Percentiles rank a stretch among this genome's conserved stretches.
These are phyloP conservation scores for Auxenochlorella pyrenoidosa DNA, from an alignment of 139 green algal genomes.

Conservation along the genomic window DNA sequence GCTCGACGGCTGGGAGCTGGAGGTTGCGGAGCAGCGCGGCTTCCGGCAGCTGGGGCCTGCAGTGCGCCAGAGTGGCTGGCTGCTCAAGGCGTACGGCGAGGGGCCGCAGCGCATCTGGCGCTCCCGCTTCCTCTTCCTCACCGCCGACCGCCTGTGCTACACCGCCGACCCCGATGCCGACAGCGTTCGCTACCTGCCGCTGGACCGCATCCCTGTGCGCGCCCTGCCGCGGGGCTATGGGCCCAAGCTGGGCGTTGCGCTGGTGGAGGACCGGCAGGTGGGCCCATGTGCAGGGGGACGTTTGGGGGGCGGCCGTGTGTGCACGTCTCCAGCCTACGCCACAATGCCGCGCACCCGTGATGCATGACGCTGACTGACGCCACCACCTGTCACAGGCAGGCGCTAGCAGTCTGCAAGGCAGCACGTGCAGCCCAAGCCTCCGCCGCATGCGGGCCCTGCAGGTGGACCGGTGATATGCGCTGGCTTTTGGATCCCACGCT, in stretches of 20 bases:
- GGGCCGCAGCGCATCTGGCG: conserved; percentile 37
- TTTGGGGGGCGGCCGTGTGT: no score
- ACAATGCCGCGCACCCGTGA: no score
- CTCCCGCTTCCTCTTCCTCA: conserved; percentile 35
- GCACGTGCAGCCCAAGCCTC: no score
- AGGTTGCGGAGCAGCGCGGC: not conserved
- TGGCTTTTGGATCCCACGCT: no score
- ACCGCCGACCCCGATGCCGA: conserved; percentile 12
- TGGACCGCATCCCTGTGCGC: conserved; percentile 52
- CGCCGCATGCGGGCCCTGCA: no score
- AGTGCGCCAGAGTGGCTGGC: conserved; percentile 36
- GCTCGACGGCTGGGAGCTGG: conserved; percentile 14
- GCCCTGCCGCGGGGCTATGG: conserved; percentile 46
- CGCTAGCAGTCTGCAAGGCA: no score
- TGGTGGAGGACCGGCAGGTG: conserved; percentile 39
- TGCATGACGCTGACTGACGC: no score
- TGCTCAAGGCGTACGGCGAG: conserved; percentile 41
- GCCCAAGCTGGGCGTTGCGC: conserved; percentile 44
- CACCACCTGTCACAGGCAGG: no score
- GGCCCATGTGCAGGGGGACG: no score
- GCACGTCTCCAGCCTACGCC: no score
- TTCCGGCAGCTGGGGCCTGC: not conserved
- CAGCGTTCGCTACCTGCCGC: conserved; percentile 40
- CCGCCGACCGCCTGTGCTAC: conserved; percentile 51
- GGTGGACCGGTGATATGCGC: no score